Base-by-base conservation (phyloP, 2,329 filamentous ascomycete genomes). In the Ascochyta clinopodiicola region DNA sequence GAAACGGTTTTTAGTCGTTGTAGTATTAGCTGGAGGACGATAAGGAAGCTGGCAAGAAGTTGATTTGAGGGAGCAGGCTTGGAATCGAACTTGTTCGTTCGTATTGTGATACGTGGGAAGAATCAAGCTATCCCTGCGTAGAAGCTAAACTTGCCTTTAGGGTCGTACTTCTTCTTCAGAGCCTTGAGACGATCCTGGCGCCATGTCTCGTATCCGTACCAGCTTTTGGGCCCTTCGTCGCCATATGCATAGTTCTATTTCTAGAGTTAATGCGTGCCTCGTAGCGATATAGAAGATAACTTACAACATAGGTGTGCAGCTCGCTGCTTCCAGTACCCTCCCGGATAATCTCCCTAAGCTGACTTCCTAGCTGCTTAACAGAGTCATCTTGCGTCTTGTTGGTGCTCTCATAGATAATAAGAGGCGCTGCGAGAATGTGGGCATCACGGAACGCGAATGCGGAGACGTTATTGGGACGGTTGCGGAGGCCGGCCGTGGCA, bases 391-490 rank as follows among this genome's bases (percentile, higher is more conserved):
- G 38, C 0, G 46, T 51, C 31, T 35, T n/a, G 15, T 54, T 47
- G 4, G 56, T 60, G 9, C 58, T 45, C 2, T 40, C 57, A 24
- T 64, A 67, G 19, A 67, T 67, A 19, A 69, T 62, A 0, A 67
- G 50, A 10, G 62, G 60, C 1, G 60, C 66, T 3, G 61, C 51
- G n/a, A 69, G 60, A 13, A 62, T 62, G 17, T 55, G 45, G 1
- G 80, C 77, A 1, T 66, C 59, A 2, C 82, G 78, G 68, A 77
- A 78, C 17, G 81, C 75, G 52, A 79, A 84, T 1, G 82, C 81
- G 3, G 77, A 75, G 1, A 75, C 73, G 9, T 67, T 64, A 24
- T 57, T 61, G 40, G 67, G 57, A 35, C 81, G 62, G 0, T 67
- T 70, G 47, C 76, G 64, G 2, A 85, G 77, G 1, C 78, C 83